Evolutionary conservation across 1,284 basidiomycete species (phyloP).

Genomic region (Naganishia cerealis): DNA sequence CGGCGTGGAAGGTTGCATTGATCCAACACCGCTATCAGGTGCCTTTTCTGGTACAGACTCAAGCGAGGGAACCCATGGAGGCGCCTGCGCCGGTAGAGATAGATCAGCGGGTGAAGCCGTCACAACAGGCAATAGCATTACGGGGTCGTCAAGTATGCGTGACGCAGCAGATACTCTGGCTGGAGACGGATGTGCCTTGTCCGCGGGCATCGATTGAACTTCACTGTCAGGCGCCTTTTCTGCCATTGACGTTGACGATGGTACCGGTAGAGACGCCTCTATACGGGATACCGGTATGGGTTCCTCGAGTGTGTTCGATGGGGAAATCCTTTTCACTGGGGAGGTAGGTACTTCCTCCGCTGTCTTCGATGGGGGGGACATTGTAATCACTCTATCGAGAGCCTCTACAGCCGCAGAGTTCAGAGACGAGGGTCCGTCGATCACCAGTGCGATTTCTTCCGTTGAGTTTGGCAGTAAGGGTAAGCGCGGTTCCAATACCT

Average conservation of each 20-base stretch:
- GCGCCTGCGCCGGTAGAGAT: neutral
- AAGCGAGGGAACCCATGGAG: neutral
- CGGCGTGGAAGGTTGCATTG: neutral
- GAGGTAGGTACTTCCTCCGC: neutral
- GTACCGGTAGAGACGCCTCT: neutral
- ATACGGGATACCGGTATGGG: neutral
- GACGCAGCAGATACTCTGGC: too few species aligned
- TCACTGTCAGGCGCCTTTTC: neutral
- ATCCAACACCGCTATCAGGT: neutral
- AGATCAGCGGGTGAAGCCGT: too few species aligned
- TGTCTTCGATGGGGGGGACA: neutral
- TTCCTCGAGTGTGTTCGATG: neutral
- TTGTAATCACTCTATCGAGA: neutral
- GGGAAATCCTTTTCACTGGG: neutral
- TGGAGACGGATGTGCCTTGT: too few species aligned
- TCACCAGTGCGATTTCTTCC: neutral
- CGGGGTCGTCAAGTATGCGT: too few species aligned
- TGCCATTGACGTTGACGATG: neutral
- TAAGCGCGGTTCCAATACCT: neutral
- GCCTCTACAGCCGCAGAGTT: neutral
- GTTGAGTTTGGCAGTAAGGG: neutral
- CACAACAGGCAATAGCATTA: too few species aligned
- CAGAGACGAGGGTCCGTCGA: neutral
- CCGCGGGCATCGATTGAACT: too few species aligned
- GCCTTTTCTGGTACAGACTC: neutral